These are phyloP conservation scores for Craspedostauros australis DNA, from an alignment of 108 stramenopile genomes.

Conservation along the genomic window DNA sequence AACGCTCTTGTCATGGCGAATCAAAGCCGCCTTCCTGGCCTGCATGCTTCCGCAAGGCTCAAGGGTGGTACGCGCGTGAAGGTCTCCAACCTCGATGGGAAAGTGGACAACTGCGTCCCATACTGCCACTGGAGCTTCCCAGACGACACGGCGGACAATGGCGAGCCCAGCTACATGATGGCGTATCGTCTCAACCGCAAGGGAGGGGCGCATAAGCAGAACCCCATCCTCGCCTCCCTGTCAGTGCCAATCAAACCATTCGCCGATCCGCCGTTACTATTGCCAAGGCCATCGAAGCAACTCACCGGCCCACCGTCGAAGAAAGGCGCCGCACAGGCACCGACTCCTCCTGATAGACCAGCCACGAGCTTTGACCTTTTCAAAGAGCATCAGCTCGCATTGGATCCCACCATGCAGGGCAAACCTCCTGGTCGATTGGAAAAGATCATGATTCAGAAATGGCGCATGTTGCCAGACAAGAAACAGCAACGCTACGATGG, in stretches of 20 bases:
- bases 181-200: constrained; percentile 62
- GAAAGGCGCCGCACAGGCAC: not conserved
- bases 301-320: not conserved
- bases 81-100: constrained; percentile 60
- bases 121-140: constrained; percentile 90
- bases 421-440: no score
- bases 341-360: no score
- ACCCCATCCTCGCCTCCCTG: constrained; percentile 50
- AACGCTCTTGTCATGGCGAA: constrained; percentile 63
- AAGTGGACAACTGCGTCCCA: constrained; percentile 47
- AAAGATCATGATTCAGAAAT: constrained; percentile 10
- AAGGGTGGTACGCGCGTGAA: constrained; percentile 68
- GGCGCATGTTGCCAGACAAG: constrained; percentile 8
- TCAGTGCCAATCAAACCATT: constrained; percentile 46
- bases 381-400: constrained; percentile 12
- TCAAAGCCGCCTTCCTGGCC: constrained; percentile 46
- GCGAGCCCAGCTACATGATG: constrained; percentile 89
- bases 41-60: constrained; percentile 49
- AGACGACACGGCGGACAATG: constrained; percentile 54
- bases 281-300: constrained; percentile 2
- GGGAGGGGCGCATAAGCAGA: constrained; percentile 23
- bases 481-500: constrained; percentile 22
- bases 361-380: constrained; percentile 22
- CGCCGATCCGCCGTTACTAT: constrained; percentile 17
- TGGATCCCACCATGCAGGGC: not conserved